Evolutionary conservation across 768 basidiomycete species (phyloP), one percentile per base, ranked within the genome.

Genomic region (Dentipellis sp.): DNA sequence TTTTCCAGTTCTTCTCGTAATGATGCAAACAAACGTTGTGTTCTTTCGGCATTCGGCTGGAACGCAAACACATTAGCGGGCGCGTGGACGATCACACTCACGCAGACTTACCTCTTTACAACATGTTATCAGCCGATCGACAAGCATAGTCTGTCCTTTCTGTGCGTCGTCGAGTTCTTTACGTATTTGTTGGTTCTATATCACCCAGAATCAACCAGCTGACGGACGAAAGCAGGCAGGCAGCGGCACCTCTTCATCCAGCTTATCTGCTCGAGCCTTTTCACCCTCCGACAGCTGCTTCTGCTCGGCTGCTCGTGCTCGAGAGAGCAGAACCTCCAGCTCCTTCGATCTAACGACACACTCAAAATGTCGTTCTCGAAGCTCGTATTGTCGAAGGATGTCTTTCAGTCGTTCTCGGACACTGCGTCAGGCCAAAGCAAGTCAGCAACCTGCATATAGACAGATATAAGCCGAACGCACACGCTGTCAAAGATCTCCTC

Each of bases 291-390:
- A 84, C 48, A 92, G 74, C 62, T 91, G 86, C 68, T 86, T 88
- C 68, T 91, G 88, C 64, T 93, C 91, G 10, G 91, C 89, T 22
- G 88, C 86, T 68, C 91, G 84, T 45, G 91, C 91, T 35, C 90
- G 82, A 50, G 91, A 91, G 14, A 94, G 76, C 17, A 94, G 71
- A 14, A 94, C 88, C 66, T 94, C 91, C 21, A 94, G 78, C 69
- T 94, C 91, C 70, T 94, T 94, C 45, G 91, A 93, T 42, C 91
- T 87, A 55, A 94, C 85, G 29, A 94, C 86, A 60, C 89, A 91
- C 72, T 93, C 91, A 63, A 93, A 94, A 74, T 94, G 91, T 66
- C 83, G 84, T 73, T 94, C 91, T 58, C 91, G 86, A 55, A 92
- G 81, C 65, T 94, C 87, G 66, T 94, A 94, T 66, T 92, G 91